Conservation (phyloP, 1,139 yeast genomes). For the Suhomyces anneliseae region DNA sequence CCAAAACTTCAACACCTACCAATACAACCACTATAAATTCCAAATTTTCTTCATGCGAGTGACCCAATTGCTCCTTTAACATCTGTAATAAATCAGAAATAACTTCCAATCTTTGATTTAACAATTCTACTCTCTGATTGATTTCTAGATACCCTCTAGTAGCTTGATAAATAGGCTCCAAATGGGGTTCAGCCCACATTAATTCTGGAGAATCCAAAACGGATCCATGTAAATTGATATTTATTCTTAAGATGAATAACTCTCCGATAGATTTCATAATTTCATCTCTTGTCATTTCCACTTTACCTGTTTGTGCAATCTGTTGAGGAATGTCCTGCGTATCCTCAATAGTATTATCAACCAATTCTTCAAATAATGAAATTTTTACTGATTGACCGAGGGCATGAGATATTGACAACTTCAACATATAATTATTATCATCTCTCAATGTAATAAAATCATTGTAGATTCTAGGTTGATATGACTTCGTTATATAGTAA, state of each 20-base stretch:
- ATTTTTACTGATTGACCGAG: slow-evolving; percentile 92
- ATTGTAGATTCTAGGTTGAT: slow-evolving; percentile 92
- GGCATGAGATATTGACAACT: slow-evolving; percentile 86
- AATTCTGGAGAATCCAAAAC: slow-evolving; percentile 94
- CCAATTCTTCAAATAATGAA: slow-evolving; percentile 90
- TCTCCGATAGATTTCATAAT: slow-evolving; percentile 97
- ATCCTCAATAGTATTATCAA: slow-evolving; percentile 93
- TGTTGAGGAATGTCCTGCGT: slow-evolving; percentile 97
- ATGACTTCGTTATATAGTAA: slow-evolving; percentile 86
- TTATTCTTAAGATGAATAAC: slow-evolving; percentile 83
- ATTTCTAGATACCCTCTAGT: slow-evolving; percentile 93
- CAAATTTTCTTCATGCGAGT: slow-evolving; percentile 83
- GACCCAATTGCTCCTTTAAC: slow-evolving; percentile 96
- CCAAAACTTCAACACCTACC: slow-evolving; percentile 88
- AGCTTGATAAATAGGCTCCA: slow-evolving; percentile 96
- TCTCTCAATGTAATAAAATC: slow-evolving; percentile 92
- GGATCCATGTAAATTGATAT: slow-evolving; percentile 91
- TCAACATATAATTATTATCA: slow-evolving; percentile 86
- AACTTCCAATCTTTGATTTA: slow-evolving; percentile 90
- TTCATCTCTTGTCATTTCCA: slow-evolving; percentile 89
- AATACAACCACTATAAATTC: slow-evolving; percentile 91
- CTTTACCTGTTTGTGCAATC: slow-evolving; percentile 91
- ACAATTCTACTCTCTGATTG: slow-evolving; percentile 83
- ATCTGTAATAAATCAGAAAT: slow-evolving; percentile 89
- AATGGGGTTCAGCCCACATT: slow-evolving; percentile 98